Evolutionary conservation across 1,139 yeast species (phyloP), one percentile per base, ranked within the genome.

Genomic region (Pichia sp.): DNA sequence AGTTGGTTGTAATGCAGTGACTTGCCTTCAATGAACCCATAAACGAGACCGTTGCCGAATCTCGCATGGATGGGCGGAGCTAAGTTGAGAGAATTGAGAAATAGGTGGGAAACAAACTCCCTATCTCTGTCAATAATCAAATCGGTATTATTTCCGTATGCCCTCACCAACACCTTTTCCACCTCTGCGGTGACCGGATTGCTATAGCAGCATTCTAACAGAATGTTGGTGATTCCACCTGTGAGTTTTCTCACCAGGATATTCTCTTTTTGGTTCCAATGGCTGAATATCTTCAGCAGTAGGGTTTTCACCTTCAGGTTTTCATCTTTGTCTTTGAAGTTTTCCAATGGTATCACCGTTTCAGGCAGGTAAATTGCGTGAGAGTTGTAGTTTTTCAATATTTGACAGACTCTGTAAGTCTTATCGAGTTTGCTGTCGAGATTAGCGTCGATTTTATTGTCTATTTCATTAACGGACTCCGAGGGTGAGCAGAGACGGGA

Each of bases 211-310:
- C 84, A 81, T 40, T 77, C 71, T 35, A 81, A 62, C 44, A 83
- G 72, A 78, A 79, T 78, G 60, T 85, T 85, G 28, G 95, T 85
- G 60, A 85, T 84, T 7, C 95, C 95, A 3, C 94, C 95, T 3
- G 85, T 82, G 42, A 84, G 66, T 49, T 66, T 68, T 29, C 57
- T 53, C 23, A 69, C 51, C 8, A 48, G 36, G 11, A 64, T 50
- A 6, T 47, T 38, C 2, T 52, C 46, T 4, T 37, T 29, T 3
- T 33, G 10, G 10, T 33, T 42, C 66, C 66, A 62, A 43, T 57
- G 58, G 2, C 61, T 56, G 47, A 62, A 61, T 2, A 61, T 53
- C 26, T 53, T 47, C 28, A 46, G 35, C 29, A 62, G 43, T 50
- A 62, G 46, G 29, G 47, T 41, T 37, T 46, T 45, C 11, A 58